Base-by-base conservation (phyloP, 176 grass and related monocot species). In the Avena insularis region DNA sequence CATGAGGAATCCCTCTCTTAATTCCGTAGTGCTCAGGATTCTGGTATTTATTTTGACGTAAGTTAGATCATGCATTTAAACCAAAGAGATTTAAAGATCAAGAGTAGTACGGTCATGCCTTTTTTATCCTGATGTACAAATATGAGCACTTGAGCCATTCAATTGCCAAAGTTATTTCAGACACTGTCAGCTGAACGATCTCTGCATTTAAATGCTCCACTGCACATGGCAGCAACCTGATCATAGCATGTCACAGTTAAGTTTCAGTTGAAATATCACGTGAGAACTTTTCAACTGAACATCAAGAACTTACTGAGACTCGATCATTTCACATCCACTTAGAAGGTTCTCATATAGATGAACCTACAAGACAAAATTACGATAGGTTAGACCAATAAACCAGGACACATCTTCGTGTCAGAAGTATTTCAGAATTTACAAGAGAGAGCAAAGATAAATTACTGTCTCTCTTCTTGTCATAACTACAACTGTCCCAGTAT, bases 391-490 rank as follows among this genome's bases (percentile, higher is more conserved):
- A 47, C 31, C 36, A 74, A 89, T 35, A 87, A 63, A 48, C 9
- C 19, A 45, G 12, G 12, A 72, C 83, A 65, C 71, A 14, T 75
- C 73, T 40, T 36, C 16, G 29, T 12, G 12, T 65, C 20, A 58
- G 87, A 74, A 57, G 25, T 76, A 75, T 68, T 51, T 81, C 60
- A 59, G 56, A 86, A 38, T 77, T 66, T 72, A 90, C 64, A 76
- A 55, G 16, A 81, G 71, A 66, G 58, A 88, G 68, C 20, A 43
- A 19, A 87, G 68, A 50, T 46, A 4, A 35, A 83, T 89, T 92
- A 98, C 93, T 48, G 92, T 98, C 31, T 98, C 93, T 92, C 58
- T 98, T 94, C 96, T 98, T 88, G 96, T 95, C 96, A 98, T 95
- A 65, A 98, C 90, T 86, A 98, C 92, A 89, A 98, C 84, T 92